These are phyloP conservation scores for Phellopilus nigrolimitatus DNA, from an alignment of 1,284 basidiomycete genomes.

Conservation along the genomic window DNA sequence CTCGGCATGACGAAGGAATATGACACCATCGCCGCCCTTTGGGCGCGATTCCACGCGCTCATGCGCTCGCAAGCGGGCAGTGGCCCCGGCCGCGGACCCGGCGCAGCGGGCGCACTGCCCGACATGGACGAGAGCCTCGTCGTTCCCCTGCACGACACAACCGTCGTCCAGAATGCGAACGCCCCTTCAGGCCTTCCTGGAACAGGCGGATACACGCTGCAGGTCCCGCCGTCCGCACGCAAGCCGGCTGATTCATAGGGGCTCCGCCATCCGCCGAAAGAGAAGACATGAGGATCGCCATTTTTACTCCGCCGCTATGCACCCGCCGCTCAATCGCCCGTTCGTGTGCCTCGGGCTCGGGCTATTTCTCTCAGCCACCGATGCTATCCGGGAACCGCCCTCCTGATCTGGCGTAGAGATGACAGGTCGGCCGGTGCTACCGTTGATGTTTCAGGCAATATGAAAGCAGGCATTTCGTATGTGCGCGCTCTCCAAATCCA, in stretches of 20 bases:
- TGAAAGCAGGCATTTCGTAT: too few species aligned
- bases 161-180: conserved; percentile 4
- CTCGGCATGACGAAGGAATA: conserved; percentile 91
- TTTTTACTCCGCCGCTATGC: too few species aligned
- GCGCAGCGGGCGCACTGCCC: too few species aligned
- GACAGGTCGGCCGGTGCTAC: too few species aligned
- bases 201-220: conserved; percentile 53
- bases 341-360: too few species aligned
- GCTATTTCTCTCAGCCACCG: too few species aligned
- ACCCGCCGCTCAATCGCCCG: too few species aligned
- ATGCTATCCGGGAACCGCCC: too few species aligned
- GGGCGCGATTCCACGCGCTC: conserved; percentile 78
- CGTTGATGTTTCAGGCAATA: too few species aligned
- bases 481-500: too few species aligned
- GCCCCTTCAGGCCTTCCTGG: conserved; percentile 25
- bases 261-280: conserved; percentile 21
- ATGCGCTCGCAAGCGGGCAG: conserved; percentile 54
- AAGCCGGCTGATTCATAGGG: conserved; percentile 24
- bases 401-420: too few species aligned
- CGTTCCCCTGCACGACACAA: conserved; percentile 13
- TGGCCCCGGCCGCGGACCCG: conserved; percentile 4
- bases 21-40: conserved; percentile 82
- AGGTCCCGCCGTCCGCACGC: conserved; percentile 37
- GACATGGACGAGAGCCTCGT: conserved; percentile 30
- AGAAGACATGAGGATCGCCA: too few species aligned